Percentiles rank a stretch among this genome's conserved stretches.
Evolutionary conservation across 2,329 filamentous ascomycete species (phyloP).

Genomic region (Cytospora schulzeri): DNA sequence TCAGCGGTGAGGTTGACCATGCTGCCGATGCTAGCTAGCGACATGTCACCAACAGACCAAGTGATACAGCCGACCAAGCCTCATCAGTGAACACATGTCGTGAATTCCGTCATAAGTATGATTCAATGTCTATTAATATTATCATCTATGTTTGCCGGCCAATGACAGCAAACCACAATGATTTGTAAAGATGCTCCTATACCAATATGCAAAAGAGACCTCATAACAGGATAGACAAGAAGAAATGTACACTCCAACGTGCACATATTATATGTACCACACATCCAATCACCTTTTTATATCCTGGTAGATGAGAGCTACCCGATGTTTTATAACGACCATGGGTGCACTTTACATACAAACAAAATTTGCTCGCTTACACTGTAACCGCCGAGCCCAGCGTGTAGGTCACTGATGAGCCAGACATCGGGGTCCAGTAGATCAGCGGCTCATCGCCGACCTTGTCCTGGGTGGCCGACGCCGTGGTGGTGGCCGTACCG

Average conservation of each 20-base stretch:
- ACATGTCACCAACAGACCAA: too few relatives aligned
- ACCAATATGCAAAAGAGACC: not conserved
- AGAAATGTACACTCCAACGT: not conserved
- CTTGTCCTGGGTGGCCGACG: slow-evolving; percentile 49
- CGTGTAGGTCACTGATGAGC: slow-evolving; percentile 47
- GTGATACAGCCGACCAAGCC: too few relatives aligned
- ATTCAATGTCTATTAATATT: too few relatives aligned
- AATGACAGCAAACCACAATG: too few relatives aligned
- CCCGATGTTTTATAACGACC: not conserved
- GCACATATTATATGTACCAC: not conserved
- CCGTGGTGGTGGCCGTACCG: slow-evolving; percentile 43
- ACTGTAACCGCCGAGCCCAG: slow-evolving; percentile 26
- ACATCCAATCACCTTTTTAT: not conserved
- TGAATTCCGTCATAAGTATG: too few relatives aligned
- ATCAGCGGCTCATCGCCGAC: slow-evolving; percentile 57
- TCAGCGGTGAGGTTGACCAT: too few relatives aligned
- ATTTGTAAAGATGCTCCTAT: too few relatives aligned
- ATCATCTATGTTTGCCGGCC: too few relatives aligned
- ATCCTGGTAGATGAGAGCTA: not conserved
- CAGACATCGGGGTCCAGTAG: slow-evolving; percentile 50
- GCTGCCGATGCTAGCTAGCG: too few relatives aligned
- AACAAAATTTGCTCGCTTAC: not conserved
- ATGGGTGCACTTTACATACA: not conserved
- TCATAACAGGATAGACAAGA: slow-evolving; percentile 14
- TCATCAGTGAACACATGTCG: too few relatives aligned